Conservation (phyloP, 1,284 basidiomycete species). For the Cryptococcus sp. region DNA sequence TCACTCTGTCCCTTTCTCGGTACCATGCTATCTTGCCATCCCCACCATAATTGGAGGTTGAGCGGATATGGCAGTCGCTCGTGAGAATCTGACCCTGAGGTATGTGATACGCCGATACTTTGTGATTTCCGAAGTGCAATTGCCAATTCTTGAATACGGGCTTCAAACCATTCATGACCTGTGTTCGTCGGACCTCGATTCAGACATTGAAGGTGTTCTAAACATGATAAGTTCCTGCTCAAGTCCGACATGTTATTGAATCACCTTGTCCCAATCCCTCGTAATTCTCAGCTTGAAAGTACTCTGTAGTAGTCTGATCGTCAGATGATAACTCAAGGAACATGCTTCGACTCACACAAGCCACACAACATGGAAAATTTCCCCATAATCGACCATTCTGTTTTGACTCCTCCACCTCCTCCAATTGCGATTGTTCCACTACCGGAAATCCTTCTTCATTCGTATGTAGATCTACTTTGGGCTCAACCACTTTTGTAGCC, state of each 20-base stretch:
- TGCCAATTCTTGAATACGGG: constrained; percentile 19
- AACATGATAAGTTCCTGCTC: not conserved
- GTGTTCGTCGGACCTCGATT: constrained; percentile 35
- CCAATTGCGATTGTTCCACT: not conserved
- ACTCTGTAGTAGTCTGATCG: constrained; percentile 25
- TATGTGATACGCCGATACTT: not conserved
- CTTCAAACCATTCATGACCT: constrained; percentile 35
- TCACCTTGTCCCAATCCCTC: constrained; percentile 40
- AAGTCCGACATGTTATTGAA: not conserved
- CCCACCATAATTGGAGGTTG: constrained; percentile 7
- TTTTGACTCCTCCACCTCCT: not conserved
- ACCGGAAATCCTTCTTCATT: not conserved
- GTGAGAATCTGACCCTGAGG: not conserved
- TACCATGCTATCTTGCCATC: constrained; percentile 6
- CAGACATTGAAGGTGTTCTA: constrained; percentile 41
- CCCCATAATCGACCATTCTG: constrained; percentile 14
- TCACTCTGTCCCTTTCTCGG: constrained; percentile 7
- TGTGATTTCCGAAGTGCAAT: not conserved
- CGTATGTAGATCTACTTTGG: not conserved
- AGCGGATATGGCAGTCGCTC: not conserved
- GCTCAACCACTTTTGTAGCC: not conserved
- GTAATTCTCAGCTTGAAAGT: constrained; percentile 35
- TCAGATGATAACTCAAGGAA: too few relatives aligned
- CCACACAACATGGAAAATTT: constrained; percentile 18
- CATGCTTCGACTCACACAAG: constrained; percentile 25